Evolutionary conservation across 2,329 filamentous ascomycete genomes (phyloP).

Genomic region (Pseudocercospora fijiensis): DNA sequence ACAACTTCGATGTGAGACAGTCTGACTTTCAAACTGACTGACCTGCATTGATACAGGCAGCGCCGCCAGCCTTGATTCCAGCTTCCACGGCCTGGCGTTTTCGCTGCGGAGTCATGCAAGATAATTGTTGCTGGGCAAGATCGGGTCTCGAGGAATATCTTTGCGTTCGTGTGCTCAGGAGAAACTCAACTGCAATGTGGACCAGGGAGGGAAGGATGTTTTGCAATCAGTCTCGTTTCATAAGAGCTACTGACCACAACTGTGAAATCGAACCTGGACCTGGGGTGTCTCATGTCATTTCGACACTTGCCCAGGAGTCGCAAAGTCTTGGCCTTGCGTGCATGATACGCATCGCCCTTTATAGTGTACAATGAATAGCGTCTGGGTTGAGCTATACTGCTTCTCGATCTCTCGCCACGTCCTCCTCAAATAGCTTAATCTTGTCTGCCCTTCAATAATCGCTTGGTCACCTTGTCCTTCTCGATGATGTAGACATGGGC

Average conservation of each 20-base stretch:
- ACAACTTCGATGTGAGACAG: not conserved
- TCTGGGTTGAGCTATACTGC: not conserved
- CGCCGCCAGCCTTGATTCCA: not conserved
- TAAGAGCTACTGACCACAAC: slow-evolving; percentile 18
- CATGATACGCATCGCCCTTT: slow-evolving; percentile 11
- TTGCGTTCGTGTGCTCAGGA: not conserved
- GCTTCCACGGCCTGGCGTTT: not conserved
- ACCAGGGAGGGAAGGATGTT: not conserved
- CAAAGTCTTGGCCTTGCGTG: slow-evolving; percentile 19
- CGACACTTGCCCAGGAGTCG: slow-evolving; percentile 7
- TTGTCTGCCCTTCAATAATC: slow-evolving; percentile 95
- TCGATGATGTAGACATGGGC: slow-evolving; percentile 99
- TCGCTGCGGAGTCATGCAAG: not conserved
- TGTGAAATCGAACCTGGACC: not conserved
- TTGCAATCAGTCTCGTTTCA: slow-evolving; percentile 19
- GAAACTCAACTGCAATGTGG: not conserved
- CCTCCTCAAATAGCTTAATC: slow-evolving; percentile 52
- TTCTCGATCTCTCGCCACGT: not conserved
- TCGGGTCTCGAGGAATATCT: not conserved
- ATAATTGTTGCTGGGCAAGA: not conserved
- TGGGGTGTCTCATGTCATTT: not conserved
- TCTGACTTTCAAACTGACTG: not conserved
- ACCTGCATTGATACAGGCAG: not conserved
- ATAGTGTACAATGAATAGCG: slow-evolving; percentile 24
- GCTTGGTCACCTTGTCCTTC: slow-evolving; percentile 99